Base-by-base conservation (phyloP, 495 filamentous ascomycete genomes). In the Xylaria castorea region DNA sequence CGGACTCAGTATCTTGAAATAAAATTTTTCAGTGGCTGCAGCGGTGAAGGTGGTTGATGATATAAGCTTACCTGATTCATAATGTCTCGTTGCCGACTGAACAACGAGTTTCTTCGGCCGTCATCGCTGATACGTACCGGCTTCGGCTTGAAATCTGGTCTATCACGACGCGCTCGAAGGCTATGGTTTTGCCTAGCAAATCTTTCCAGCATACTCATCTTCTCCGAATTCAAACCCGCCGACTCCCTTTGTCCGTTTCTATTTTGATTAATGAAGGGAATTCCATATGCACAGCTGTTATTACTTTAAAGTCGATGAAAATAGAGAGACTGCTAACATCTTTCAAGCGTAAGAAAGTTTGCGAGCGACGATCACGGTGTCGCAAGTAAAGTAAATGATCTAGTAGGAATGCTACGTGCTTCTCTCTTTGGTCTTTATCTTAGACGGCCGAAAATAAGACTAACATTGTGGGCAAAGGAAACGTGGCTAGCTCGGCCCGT, bases 181-280 rank as follows among this genome's bases (percentile, higher is more conserved):
- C 72, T 73, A 22, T 72, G 73, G 58, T 75, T 79, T 12, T 72
- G 74, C 63, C 71, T 66, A 6, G 77, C 68, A 48, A 79, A 69
- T 38, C 75, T 74, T 57, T 77, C 77, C 6, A 79, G 57, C 65
- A 76, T 66, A 55, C 74, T 79, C 74, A 76, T 73, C 32, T 14
- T 72, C 16, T 27, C 20, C 22, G 11, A 5, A 46, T 40, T 20
- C 34, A 30, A 18, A 32, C 27, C 34, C 25, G 34, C 32, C n/a
- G 51, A 50, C 34, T 64, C 20, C 11, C 58, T 46, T 22, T 44
- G 32, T 46, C 27, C 25, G 22, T 60, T n/a, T 60, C 25, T 25
- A 5, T 27, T 38, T 27, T 44, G 1, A 63, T 42, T n/a, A 22
- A 57, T 55, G 22, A 30, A 16, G 18, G 44, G 6, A 38, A 2